Conservation (phyloP, 1,284 basidiomycete species). For the Tetrapyrgos nigripes region DNA sequence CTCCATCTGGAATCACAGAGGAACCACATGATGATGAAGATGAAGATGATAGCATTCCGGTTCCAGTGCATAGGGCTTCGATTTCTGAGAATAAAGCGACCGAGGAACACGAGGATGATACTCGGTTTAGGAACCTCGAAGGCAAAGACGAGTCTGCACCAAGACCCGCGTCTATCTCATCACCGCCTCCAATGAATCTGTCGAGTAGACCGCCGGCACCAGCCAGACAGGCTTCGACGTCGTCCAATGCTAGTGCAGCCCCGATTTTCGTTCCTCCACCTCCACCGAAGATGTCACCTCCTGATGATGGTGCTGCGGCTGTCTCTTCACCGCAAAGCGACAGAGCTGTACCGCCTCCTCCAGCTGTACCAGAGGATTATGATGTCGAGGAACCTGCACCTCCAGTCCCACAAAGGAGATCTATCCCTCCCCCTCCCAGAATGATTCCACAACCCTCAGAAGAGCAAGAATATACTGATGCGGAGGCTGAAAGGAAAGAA, state of each 20-base stretch:
- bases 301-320: not conserved
- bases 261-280: conserved; percentile 3
- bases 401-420: conserved; percentile 14
- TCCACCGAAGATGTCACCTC: conserved; percentile 5
- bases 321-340: too few species aligned
- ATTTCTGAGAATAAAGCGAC: not conserved
- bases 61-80: not conserved
- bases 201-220: conserved; percentile 6
- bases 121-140: not conserved
- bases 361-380: conserved; percentile 10
- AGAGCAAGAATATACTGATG: conserved; percentile 4
- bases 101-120: not conserved
- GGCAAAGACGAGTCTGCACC: too few species aligned
- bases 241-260: conserved; percentile 3
- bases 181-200: not conserved
- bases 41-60: conserved; percentile 17
- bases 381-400: conserved; percentile 14
- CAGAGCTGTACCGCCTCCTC: conserved; percentile 20
- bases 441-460: conserved; percentile 6
- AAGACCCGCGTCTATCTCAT: not conserved
- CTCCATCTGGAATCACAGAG: conserved; percentile 10
- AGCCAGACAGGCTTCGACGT: not conserved
- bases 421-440: conserved; percentile 25
- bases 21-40: conserved; percentile 25
- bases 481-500: conserved; percentile 1